Base-by-base conservation (phyloP, 768 basidiomycete species). In the Suillus tomentosus region DNA sequence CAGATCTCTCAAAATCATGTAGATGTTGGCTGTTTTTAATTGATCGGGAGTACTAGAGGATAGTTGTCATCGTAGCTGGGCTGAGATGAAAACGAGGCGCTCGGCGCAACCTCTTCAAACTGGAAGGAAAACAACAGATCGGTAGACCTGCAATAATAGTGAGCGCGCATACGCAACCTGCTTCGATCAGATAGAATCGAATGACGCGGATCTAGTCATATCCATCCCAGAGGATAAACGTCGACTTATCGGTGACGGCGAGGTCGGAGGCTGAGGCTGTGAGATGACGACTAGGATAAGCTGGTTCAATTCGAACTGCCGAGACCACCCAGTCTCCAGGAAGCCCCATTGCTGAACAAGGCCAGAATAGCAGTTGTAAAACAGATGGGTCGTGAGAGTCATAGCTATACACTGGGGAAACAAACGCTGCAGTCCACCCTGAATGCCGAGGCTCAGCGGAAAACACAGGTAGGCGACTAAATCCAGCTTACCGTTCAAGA, bases 391-490 rank as follows among this genome's bases (percentile, higher is more conserved):
- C 72, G 53, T 68, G 65, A 27, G 75, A 67, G 67, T 84, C 74
- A 65, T 75, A 79, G 15, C 72, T 63, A 68, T 81, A 83, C 31
- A 84, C 76, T 39, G 77, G 73, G 3, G 84, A 81, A n/a, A 85
- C 81, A 61, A 83, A 87, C 4, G 80, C 85, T 37, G 79, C 73
- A 2, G 80, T 83, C 81, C 85, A 83, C 22, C 84, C 87, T 88
- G 61, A 66, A 66, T 22, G 42, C 53, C 34, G 59, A 42, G 31
- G 22, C 62, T 71, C 36, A 31, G 64, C 31, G 62, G 55, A 62
- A 53, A 47, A 17, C 13, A 19, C 31, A 36, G 2, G 24, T 36
- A 27, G 22, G n/a, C 3, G 36, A 27, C 19, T 17, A 53, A 37
- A 9, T 53, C 56, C 19, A 39, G 65, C 76, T 51, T 47, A 78